Conservation (phyloP, 495 filamentous ascomycete species). For the Podospora sp. region DNA sequence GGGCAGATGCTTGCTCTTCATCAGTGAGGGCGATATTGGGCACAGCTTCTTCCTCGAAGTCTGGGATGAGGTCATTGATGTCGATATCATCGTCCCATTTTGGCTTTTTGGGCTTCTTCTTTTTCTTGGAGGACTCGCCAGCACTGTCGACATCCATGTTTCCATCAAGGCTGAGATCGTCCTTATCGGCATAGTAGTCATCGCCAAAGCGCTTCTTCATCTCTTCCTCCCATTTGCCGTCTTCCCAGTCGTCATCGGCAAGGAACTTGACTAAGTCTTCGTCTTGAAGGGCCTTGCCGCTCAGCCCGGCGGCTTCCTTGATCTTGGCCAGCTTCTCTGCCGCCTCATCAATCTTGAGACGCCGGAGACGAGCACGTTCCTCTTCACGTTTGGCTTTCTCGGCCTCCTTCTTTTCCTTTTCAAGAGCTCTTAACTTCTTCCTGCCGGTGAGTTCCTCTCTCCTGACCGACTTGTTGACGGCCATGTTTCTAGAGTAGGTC, state of each 20-base stretch:
- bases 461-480: constrained; percentile 76
- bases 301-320: constrained; percentile 81
- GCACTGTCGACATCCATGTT: constrained; percentile 41
- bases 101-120: constrained; percentile 80
- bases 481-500: constrained; percentile 84
- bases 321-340: constrained; percentile 81
- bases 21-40: constrained; percentile 58
- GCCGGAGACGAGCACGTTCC: constrained; percentile 80
- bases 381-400: constrained; percentile 75
- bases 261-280: constrained; percentile 80
- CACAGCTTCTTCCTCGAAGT: constrained; percentile 68
- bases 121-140: constrained; percentile 43
- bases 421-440: constrained; percentile 74
- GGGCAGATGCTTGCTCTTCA: constrained; percentile 35
- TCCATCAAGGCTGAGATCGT: constrained; percentile 49
- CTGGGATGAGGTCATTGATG: constrained; percentile 86
- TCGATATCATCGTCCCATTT: constrained; percentile 97
- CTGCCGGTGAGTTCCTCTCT: constrained; percentile 76
- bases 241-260: constrained; percentile 81
- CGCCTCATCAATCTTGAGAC: constrained; percentile 84
- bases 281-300: constrained; percentile 66
- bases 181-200: constrained; percentile 76
- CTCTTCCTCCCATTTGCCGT: constrained; percentile 83
- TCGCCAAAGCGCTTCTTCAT: constrained; percentile 87
- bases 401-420: constrained; percentile 73